Conservation (phyloP, 2,329 filamentous ascomycete genomes). For the Amauroascus niger region DNA sequence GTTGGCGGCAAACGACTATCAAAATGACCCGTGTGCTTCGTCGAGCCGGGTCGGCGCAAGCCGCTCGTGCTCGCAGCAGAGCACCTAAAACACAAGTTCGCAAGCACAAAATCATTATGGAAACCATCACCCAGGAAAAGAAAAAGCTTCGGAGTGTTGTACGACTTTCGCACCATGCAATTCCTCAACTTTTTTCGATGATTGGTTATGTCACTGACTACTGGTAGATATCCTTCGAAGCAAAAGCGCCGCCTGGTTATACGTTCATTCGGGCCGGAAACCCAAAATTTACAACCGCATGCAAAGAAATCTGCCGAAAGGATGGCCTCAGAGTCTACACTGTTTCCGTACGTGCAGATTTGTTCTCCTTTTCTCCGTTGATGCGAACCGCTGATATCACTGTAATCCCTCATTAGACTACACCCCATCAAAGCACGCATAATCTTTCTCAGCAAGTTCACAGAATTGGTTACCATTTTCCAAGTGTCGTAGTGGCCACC, state of each 20-base stretch:
- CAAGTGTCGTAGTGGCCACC: constrained; percentile 48
- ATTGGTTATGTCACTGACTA: constrained; percentile 19
- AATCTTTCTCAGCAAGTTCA: constrained; percentile 52
- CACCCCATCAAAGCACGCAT: constrained; percentile 41
- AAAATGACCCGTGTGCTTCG: constrained; percentile 32
- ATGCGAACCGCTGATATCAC: constrained; percentile 11
- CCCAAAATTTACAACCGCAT: constrained; percentile 48
- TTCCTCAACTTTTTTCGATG: background rate
- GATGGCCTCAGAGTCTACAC: constrained; percentile 47
- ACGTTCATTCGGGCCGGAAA: constrained; percentile 53
- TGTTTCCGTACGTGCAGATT: constrained; percentile 46
- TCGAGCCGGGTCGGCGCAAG: constrained; percentile 28
- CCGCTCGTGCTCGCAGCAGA: constrained; percentile 28
- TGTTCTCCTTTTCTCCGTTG: background rate
- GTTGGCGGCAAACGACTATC: background rate
- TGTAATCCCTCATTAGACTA: constrained; percentile 32
- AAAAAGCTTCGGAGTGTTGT: constrained; percentile 49
- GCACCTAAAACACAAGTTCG: constrained; percentile 28
- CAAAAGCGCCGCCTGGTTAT: constrained; percentile 50
- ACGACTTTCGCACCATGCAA: constrained; percentile 20
- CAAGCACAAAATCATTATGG: constrained; percentile 50
- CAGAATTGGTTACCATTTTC: constrained; percentile 55
- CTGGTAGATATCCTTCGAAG: constrained; percentile 47
- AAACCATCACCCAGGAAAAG: constrained; percentile 50
- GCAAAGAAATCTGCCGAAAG: constrained; percentile 51